phyloP scores from a whole-genome alignment of 768 basidiomycete genomes.

The Suillus americanus region DNA sequence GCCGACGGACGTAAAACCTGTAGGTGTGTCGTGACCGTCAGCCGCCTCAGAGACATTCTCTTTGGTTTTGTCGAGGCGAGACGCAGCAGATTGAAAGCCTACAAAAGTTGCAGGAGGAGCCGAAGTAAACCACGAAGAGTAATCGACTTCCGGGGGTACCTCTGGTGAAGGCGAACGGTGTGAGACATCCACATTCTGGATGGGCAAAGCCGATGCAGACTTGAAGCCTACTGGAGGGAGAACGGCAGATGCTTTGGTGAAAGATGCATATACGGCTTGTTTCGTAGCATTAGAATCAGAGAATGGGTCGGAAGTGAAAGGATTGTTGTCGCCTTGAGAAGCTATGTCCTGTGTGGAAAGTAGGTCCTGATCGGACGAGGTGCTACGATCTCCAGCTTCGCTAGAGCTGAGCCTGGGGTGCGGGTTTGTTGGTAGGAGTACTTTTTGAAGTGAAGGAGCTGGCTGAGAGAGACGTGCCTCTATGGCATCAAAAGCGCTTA shows the following conservation, averaged over 20 bases:
- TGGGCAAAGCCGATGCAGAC: neutral
- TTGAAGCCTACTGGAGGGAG: neutral
- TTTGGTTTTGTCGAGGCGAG: conserved; percentile 11
- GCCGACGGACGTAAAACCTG: conserved; percentile 27
- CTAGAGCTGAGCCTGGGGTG: neutral
- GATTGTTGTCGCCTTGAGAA: conserved; percentile 20
- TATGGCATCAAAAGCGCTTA: conserved; percentile 53
- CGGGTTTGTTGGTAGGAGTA: neutral
- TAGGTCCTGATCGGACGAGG: neutral
- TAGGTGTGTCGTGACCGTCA: conserved; percentile 18
- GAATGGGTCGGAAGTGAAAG: conserved; percentile 13
- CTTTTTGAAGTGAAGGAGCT: neutral
- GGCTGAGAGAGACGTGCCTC: conserved; percentile 46
- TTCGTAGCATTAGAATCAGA: neutral
- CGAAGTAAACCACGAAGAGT: conserved; percentile 51
- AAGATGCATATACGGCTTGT: conserved; percentile 18
- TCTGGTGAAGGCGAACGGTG: conserved; percentile 38
- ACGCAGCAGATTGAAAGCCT: conserved; percentile 40
- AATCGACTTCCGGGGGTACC: conserved; percentile 38
- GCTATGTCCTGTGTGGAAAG: conserved; percentile 1
- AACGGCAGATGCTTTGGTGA: conserved; percentile 17
- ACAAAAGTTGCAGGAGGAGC: conserved; percentile 25
- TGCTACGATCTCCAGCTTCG: neutral
- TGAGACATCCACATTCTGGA: conserved; percentile 6
- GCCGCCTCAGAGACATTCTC: conserved; percentile 1